phyloP scores from a whole-genome alignment of 225 moss, liverwort and hornwort genomes.

The Lunularia cruciata region DNA sequence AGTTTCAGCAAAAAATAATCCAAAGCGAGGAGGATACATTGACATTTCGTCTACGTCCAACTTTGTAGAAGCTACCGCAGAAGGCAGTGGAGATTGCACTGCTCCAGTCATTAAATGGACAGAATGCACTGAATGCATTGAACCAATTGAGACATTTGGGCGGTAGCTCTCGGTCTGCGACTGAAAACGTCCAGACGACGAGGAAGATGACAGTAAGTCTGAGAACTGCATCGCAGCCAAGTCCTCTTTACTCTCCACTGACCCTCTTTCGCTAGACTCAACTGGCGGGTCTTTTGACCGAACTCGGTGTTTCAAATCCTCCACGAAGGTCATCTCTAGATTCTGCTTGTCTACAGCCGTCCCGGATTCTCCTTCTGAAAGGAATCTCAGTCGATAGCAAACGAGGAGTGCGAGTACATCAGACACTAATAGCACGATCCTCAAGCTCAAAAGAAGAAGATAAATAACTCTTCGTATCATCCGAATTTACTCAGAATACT shows the following conservation, averaged over 20 bases:
- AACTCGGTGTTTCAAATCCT: conserved; percentile 47
- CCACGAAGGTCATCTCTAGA: conserved; percentile 38
- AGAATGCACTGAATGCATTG: conserved; percentile 22
- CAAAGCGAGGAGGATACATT: conserved; percentile 34
- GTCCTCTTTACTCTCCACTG: conserved; percentile 33
- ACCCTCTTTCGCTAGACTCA: conserved; percentile 35
- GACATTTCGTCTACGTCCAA: conserved; percentile 42
- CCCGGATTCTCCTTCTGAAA: conserved; percentile 28
- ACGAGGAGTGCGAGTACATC: too few relatives aligned
- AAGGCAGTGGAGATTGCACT: conserved; percentile 36
- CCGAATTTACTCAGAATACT: too few relatives aligned
- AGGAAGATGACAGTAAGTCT: conserved; percentile 22
- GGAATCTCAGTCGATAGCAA: neutral
- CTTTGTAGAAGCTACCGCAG: conserved; percentile 27
- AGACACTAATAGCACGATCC: too few relatives aligned
- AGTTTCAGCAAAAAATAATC: too few relatives aligned
- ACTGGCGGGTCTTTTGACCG: conserved; percentile 28
- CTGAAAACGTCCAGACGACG: conserved; percentile 24
- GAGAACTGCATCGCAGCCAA: conserved; percentile 17
- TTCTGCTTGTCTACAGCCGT: conserved; percentile 28
- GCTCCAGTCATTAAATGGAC: conserved; percentile 26
- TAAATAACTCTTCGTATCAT: too few relatives aligned
- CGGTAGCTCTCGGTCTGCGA: conserved; percentile 26
- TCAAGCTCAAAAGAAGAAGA: too few relatives aligned
- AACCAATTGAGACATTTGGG: conserved; percentile 19